A percentile compares a stretch with the other conserved stretches of the same genome.
Conservation (phyloP, 305 asterid genomes). For the Solanum hybrid region DNA sequence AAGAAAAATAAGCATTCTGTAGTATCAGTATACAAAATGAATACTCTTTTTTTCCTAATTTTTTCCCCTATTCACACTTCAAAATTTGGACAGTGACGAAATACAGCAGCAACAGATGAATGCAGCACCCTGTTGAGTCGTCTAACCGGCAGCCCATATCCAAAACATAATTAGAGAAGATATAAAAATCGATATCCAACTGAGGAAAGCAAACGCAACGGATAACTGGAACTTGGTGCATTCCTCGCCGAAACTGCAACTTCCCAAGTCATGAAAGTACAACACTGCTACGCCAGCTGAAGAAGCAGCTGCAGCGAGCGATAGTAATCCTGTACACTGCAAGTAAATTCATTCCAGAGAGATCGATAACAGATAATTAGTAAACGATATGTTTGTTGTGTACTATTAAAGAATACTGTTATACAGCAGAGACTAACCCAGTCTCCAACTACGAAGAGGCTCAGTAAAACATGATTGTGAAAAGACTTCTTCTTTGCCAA, state of each 20-base stretch:
- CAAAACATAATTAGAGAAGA: conserved; percentile 44
- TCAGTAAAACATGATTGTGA: conserved; percentile 28
- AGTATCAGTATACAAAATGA: not conserved
- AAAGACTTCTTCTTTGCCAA: conserved; percentile 31
- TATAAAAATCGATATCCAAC: conserved; percentile 31
- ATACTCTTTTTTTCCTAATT: not conserved
- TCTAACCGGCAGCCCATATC: conserved; percentile 40
- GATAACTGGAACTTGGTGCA: conserved; percentile 40
- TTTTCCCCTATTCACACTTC: not conserved
- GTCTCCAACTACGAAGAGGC: conserved; percentile 51
- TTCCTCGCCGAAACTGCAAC: conserved; percentile 31
- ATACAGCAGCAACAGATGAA: not conserved
- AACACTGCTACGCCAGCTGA: conserved; percentile 43
- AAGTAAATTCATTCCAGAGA: not conserved
- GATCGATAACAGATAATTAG: not conserved
- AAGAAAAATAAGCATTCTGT: not conserved
- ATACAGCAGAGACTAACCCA: conserved; percentile 30
- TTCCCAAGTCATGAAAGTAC: conserved; percentile 34
- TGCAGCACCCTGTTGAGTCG: not conserved
- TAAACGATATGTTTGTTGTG: not conserved
- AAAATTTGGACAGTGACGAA: not conserved
- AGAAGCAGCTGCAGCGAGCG: conserved; percentile 51
- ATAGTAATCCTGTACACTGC: conserved; percentile 41
- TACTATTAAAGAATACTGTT: not conserved
- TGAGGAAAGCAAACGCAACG: conserved; percentile 36